These are phyloP conservation scores for Alternaria conjuncta DNA, from an alignment of 2,329 filamentous ascomycete species.

Conservation along the genomic window DNA sequence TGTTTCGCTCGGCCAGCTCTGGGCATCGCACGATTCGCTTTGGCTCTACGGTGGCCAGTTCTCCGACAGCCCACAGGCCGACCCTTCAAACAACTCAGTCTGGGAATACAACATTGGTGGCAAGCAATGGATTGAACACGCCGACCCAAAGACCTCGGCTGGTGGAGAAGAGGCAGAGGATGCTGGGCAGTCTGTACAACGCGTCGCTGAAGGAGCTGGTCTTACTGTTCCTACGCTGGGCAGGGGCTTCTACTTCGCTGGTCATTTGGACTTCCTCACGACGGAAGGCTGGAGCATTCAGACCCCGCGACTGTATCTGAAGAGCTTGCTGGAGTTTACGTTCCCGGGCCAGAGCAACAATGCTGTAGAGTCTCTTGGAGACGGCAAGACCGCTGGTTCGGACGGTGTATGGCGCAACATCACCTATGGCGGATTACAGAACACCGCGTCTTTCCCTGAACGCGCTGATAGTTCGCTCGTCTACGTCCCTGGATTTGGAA, in stretches of 20 bases:
- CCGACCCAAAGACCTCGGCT: constrained; percentile 65
- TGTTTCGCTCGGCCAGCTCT: constrained; percentile 76
- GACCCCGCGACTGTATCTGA: constrained; percentile 70
- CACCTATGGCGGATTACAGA: constrained; percentile 72
- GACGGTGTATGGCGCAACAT: constrained; percentile 75
- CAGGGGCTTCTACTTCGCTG: constrained; percentile 79
- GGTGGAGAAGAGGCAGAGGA: constrained; percentile 70
- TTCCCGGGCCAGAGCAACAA: constrained; percentile 73
- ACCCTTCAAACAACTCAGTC: constrained; percentile 66
- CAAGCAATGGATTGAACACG: constrained; percentile 68
- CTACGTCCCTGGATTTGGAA: constrained; percentile 78
- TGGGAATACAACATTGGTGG: constrained; percentile 73
- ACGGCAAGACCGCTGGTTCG: constrained; percentile 62
- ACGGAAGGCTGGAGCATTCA: constrained; percentile 72
- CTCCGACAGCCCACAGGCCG: constrained; percentile 65
- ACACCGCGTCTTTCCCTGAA: constrained; percentile 70
- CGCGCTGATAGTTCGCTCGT: constrained; percentile 75
- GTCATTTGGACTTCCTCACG: constrained; percentile 71
- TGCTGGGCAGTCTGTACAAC: constrained; percentile 64
- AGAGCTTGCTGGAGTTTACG: constrained; percentile 76
- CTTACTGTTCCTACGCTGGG: constrained; percentile 73
- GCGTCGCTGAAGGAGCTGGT: constrained; percentile 76
- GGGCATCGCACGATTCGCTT: constrained; percentile 73
- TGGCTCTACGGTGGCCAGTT: constrained; percentile 79
- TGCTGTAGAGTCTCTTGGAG: constrained; percentile 63